A percentile compares a stretch with the other conserved stretches of the same genome.
These are phyloP conservation scores for Globisporangium perplexum DNA, from an alignment of 352 stramenopile genomes.

Conservation along the genomic window DNA sequence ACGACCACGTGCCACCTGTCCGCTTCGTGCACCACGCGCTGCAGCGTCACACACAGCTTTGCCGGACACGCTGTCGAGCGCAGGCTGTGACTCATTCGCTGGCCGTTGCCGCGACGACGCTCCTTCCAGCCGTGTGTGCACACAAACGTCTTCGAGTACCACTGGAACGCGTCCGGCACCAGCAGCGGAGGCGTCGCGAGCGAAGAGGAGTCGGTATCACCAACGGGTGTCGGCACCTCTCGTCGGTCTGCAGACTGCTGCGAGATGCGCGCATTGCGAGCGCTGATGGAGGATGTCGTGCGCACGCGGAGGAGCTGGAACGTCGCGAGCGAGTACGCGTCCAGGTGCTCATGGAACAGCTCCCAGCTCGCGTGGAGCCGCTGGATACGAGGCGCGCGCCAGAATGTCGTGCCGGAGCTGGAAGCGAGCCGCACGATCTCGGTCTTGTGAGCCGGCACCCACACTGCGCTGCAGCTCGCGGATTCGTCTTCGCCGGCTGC, in stretches of 20 bases:
- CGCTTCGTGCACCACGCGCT: constrained; percentile 28
- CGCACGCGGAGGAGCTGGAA: constrained; percentile 70
- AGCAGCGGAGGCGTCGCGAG: constrained; percentile 16
- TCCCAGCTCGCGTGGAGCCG: constrained; percentile 46
- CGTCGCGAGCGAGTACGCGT: constrained; percentile 51
- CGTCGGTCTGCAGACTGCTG: constrained; percentile 34
- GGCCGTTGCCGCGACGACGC: constrained; percentile 55
- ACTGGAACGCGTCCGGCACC: constrained; percentile 51
- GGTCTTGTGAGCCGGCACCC: constrained; percentile 2
- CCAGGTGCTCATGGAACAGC: constrained; percentile 53
- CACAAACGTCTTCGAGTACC: constrained; percentile 80
- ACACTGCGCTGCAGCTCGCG: constrained; percentile 1
- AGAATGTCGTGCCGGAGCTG: constrained; percentile 25
- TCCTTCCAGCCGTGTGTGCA: constrained; percentile 78
- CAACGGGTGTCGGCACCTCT: constrained; percentile 6
- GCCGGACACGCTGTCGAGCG: constrained; percentile 58
- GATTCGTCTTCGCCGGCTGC: constrained; percentile 13
- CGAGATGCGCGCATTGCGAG: constrained; percentile 51
- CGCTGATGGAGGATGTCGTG: constrained; percentile 64
- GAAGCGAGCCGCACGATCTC: constrained; percentile 18
- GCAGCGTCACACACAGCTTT: constrained; percentile 68
- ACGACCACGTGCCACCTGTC: constrained; percentile 58
- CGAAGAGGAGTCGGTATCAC: not conserved
- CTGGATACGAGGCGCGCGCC: constrained; percentile 42
- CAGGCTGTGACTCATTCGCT: constrained; percentile 64